Conservation (phyloP, 164 flowering plant species). For the Vitis amurensis region DNA sequence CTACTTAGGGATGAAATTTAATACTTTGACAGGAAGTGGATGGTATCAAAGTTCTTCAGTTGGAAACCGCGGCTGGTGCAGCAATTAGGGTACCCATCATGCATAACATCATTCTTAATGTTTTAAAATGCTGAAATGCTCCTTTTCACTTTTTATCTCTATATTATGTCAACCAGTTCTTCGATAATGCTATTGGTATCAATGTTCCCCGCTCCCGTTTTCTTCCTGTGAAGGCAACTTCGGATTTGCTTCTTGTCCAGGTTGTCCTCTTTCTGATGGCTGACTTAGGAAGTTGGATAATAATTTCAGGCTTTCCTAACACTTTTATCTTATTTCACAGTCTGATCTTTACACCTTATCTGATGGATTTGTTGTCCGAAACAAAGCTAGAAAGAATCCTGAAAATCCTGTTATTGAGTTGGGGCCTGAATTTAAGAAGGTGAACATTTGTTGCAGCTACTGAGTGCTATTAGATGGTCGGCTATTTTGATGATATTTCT, state of each 20-base stretch:
- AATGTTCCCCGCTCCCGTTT: conserved; percentile 98
- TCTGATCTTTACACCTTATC: conserved; percentile 88
- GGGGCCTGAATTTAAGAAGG: conserved; percentile 98
- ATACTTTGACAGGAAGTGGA: conserved; percentile 67
- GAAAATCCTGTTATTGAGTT: conserved; percentile 81
- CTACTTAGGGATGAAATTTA: too few relatives aligned
- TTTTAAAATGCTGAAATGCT: conserved; percentile 1
- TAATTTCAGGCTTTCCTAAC: conserved; percentile 9
- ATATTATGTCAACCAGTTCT: conserved; percentile 55
- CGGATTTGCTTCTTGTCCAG: conserved; percentile 98
- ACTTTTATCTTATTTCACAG: conserved; percentile 34
- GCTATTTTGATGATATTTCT: background rate
- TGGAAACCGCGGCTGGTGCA: conserved; percentile 99
- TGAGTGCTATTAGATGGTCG: conserved; percentile 1
- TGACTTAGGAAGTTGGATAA: background rate
- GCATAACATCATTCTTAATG: background rate
- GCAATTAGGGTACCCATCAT: conserved; percentile 72
- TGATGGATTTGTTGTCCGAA: conserved; percentile 75
- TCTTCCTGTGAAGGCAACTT: conserved; percentile 96
- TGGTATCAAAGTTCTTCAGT: conserved; percentile 92
- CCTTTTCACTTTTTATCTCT: conserved; percentile 8
- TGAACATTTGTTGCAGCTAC: conserved; percentile 13
- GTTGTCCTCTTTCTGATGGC: conserved; percentile 29
- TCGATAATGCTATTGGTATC: conserved; percentile 87
- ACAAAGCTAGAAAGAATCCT: conserved; percentile 70